phyloP scores from a whole-genome alignment of 2,329 filamentous ascomycete genomes.

The Fusarium sp. region DNA sequence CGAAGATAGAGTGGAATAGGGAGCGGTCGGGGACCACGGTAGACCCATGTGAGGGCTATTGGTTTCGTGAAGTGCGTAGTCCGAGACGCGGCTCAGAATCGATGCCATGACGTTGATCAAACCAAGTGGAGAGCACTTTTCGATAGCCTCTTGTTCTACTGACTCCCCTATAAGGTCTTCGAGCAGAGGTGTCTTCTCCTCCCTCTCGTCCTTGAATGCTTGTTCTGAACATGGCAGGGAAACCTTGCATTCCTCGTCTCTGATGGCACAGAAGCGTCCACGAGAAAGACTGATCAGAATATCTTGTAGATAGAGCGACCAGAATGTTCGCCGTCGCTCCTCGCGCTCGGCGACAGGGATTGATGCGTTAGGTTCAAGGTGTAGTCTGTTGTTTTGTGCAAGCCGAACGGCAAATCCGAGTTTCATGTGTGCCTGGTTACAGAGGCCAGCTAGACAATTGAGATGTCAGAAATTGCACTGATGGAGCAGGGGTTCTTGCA shows the following conservation, averaged over 20 bases:
- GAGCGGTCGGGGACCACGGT: conserved; percentile 10
- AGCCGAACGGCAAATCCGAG: conserved; percentile 18
- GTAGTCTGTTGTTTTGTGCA: conserved; percentile 18
- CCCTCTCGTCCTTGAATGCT: not conserved
- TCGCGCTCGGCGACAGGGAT: not conserved
- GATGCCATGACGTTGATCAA: conserved; percentile 18
- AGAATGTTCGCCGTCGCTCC: conserved; percentile 12
- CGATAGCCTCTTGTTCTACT: conserved; percentile 14
- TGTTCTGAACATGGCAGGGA: conserved; percentile 13
- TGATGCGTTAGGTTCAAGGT: conserved; percentile 1
- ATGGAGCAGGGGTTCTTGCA: rapidly evolving
- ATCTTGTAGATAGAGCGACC: conserved; percentile 14
- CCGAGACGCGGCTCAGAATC: conserved; percentile 11
- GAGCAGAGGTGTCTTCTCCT: not conserved
- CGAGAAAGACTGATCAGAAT: conserved; percentile 20
- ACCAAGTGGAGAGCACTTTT: conserved; percentile 3
- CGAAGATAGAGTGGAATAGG: conserved; percentile 9
- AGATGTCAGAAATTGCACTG: not conserved
- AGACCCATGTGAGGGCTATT: not conserved
- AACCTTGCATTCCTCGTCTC: conserved; percentile 18
- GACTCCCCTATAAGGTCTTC: conserved; percentile 1
- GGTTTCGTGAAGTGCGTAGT: conserved; percentile 11
- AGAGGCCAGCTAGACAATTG: not conserved
- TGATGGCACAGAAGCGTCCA: conserved; percentile 16
- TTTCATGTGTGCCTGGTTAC: conserved; percentile 28